Evolutionary conservation across 345 rosid species (phyloP).

Genomic region (Iberis pinnata): DNA sequence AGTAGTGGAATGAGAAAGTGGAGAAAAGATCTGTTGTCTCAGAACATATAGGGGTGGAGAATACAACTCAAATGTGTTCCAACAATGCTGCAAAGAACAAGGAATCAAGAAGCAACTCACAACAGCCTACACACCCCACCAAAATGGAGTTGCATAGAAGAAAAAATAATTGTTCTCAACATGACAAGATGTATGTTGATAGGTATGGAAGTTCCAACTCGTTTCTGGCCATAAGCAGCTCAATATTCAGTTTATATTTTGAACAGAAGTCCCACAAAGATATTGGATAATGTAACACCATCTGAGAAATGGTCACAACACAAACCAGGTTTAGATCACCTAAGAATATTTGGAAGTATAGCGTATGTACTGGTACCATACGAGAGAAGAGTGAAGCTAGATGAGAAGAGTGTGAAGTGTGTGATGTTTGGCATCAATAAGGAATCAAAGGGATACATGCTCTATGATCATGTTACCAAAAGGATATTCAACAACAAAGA

Average conservation of each 20-base stretch:
- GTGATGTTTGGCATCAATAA: background rate
- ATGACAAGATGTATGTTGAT: too few species aligned
- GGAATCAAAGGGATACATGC: background rate
- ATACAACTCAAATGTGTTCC: too few species aligned
- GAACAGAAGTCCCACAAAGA: background rate
- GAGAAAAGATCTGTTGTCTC: too few species aligned
- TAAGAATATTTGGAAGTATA: background rate
- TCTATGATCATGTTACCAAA: background rate
- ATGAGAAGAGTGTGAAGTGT: background rate
- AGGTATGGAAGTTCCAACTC: too few species aligned
- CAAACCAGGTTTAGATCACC: background rate
- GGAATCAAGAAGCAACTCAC: too few species aligned
- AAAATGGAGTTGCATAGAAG: too few species aligned
- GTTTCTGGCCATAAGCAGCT: too few species aligned
- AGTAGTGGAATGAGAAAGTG: too few species aligned
- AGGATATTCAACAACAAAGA: background rate
- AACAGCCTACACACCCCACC: too few species aligned
- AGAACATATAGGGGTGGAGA: too few species aligned
- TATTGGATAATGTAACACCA: background rate
- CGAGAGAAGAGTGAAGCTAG: background rate
- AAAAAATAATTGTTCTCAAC: too few species aligned
- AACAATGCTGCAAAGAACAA: too few species aligned
- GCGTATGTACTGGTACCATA: background rate
- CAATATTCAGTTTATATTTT: background rate
- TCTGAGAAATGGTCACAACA: background rate